These are phyloP conservation scores for Pistacia integerrima DNA, from an alignment of 345 rosid genomes.

Conservation along the genomic window DNA sequence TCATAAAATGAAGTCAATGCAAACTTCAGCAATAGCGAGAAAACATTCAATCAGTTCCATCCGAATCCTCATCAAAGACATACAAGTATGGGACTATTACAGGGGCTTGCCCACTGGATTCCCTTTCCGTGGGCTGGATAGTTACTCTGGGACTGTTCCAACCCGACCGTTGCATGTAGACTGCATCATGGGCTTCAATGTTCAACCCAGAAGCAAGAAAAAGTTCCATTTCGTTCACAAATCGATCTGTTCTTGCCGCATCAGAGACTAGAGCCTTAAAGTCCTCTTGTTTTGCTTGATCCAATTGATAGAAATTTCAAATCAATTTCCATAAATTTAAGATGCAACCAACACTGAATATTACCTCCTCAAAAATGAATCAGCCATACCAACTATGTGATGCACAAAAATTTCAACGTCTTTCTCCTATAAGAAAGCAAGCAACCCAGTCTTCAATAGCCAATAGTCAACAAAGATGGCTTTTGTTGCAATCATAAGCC, in stretches of 20 bases:
- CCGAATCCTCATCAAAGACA: conserved; percentile 56
- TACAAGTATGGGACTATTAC: conserved; percentile 44
- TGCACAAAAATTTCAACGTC: conserved; percentile 68
- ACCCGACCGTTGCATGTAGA: conserved; percentile 49
- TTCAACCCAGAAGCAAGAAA: conserved; percentile 80
- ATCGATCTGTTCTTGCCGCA: conserved; percentile 64
- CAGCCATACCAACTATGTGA: conserved; percentile 70
- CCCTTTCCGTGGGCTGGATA: conserved; percentile 22
- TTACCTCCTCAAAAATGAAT: conserved; percentile 67
- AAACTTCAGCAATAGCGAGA: not conserved
- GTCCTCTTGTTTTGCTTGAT: conserved; percentile 39
- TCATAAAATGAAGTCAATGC: not conserved
- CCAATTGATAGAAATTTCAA: not conserved
- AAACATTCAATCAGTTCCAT: conserved; percentile 37
- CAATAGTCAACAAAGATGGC: too few species aligned
- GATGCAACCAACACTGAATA: not conserved
- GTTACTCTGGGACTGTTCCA: conserved; percentile 36
- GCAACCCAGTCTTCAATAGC: not conserved
- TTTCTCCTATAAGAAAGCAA: conserved; percentile 55
- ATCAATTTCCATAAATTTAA: not conserved
- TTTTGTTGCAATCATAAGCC: too few species aligned
- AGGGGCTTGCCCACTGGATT: conserved; percentile 19
- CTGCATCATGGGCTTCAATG: conserved; percentile 69
- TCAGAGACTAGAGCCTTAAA: conserved; percentile 51
- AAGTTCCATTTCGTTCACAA: conserved; percentile 63